These are phyloP conservation scores for Simplicillium aogashimaense DNA, from an alignment of 2,329 filamentous ascomycete species.

Conservation along the genomic window DNA sequence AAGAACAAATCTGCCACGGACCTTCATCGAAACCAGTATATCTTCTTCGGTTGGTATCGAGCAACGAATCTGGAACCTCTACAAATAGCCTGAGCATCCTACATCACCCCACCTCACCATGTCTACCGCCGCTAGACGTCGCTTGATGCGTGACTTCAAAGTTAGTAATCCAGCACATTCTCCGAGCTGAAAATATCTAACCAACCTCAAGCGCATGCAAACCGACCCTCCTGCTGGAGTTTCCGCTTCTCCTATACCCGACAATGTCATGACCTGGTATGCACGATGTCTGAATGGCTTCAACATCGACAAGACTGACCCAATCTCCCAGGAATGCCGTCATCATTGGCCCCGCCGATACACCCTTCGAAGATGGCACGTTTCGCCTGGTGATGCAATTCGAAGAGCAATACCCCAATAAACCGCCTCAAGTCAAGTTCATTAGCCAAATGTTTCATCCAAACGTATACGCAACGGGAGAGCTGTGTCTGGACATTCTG, in stretches of 20 bases:
- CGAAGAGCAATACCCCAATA: constrained; percentile 97
- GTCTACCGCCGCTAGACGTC: constrained; percentile 91
- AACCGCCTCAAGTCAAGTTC: constrained; percentile 95
- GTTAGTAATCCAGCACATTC: constrained; percentile 35
- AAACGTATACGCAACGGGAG: constrained; percentile 94
- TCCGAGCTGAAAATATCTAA: constrained; percentile 11
- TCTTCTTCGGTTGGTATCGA: too few relatives aligned
- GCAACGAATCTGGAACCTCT: too few relatives aligned
- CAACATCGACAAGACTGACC: not conserved
- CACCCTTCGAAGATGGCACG: constrained; percentile 95
- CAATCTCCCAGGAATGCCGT: constrained; percentile 72
- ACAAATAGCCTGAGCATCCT: too few relatives aligned
- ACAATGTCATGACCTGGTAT: constrained; percentile 96
- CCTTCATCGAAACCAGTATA: not conserved
- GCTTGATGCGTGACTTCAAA: constrained; percentile 99
- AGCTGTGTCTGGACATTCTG: constrained; percentile 91
- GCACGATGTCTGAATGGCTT: constrained; percentile 12
- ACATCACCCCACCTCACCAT: constrained; percentile 18
- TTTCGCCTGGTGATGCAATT: constrained; percentile 98
- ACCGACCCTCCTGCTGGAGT: constrained; percentile 95
- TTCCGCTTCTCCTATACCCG: constrained; percentile 88
- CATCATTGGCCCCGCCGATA: constrained; percentile 94
- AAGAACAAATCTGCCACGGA: constrained; percentile 1
- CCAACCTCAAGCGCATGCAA: constrained; percentile 74
- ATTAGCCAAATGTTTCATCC: constrained; percentile 99